Evolutionary conservation across 75 land plant species (phyloP), one percentile per base, ranked within the genome.

Genomic region (Selaginella moellendorffii): DNA sequence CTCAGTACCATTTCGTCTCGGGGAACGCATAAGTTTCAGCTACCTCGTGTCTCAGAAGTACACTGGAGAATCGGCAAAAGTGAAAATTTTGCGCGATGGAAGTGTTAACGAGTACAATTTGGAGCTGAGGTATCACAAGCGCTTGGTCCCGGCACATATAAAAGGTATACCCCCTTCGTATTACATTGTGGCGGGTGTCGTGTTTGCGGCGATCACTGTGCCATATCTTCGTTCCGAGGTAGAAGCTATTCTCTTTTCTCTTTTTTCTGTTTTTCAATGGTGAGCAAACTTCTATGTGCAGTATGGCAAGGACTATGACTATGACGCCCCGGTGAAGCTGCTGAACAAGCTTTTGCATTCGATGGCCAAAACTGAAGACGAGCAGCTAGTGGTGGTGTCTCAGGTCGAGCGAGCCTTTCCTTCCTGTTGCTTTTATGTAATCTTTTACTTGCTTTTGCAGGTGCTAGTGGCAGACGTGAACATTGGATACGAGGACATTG

Each of bases 161-260:
- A 85, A 85, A 64, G 96, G 96, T 24, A 82, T 56, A 27, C 96
- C 95, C 53, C 97, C 95, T 2, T 88, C 95, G 27, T 92, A 92
- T 68, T 92, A 88, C 65, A 88, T 92, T 8, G 54, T 85, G 25
- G 96, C 90, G 2, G 97, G 95, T 21, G 85, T 92, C 62, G 96
- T 92, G 23, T 92, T 92, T 68, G 62, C 86, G 31, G 72, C 86
- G 2, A 71, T 88, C 8, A 81, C 97, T 54, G 90, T 88, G 26
- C 96, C 96, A 8, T 88, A 92, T 65, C 87, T 92, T 20, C 90
- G 90, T 46, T 88, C 97, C 31, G 97, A 92, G 87, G 97, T 88
- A 31, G 28, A 79, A 62, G 12, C 2, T 5, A 56, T 14, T 22
- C 20, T 30, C 31, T 60, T 31, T 60, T 52, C 1, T 59, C 42